Evolutionary conservation across 768 basidiomycete genomes (phyloP).

Genomic region (Mycena crocata): DNA sequence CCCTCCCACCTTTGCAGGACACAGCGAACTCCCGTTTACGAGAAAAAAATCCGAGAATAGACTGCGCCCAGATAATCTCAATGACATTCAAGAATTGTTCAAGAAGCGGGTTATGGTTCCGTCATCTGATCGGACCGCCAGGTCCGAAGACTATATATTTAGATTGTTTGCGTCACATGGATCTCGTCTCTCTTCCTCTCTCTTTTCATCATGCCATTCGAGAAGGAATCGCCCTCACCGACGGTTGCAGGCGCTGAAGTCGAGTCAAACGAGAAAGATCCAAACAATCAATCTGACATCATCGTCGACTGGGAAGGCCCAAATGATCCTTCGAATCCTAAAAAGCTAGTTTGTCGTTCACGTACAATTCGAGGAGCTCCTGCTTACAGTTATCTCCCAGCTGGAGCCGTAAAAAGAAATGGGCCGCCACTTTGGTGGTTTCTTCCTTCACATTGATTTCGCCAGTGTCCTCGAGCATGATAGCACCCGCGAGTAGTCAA

Average conservation of each 20-base stretch:
- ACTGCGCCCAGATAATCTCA: too few relatives aligned
- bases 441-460: constrained; percentile 77
- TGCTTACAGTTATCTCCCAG: constrained; percentile 43
- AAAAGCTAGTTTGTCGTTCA: constrained; percentile 62
- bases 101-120: too few relatives aligned
- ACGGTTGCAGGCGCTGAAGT: constrained; percentile 5
- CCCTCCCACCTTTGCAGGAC: too few relatives aligned
- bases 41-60: too few relatives aligned
- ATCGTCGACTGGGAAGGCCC: constrained; percentile 76
- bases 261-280: constrained; percentile 6
- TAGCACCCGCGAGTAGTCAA: constrained; percentile 70
- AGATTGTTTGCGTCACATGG: too few relatives aligned
- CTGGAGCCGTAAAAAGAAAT: constrained; percentile 70
- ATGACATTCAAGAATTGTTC: too few relatives aligned
- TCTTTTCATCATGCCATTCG: constrained; percentile 4
- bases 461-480: constrained; percentile 79
- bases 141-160: too few relatives aligned
- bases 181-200: too few relatives aligned
- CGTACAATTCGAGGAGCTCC: not conserved
- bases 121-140: too few relatives aligned
- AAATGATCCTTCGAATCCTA: constrained; percentile 67
- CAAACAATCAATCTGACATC: constrained; percentile 26
- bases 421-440: constrained; percentile 73
- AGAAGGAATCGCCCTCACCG: constrained; percentile 8
- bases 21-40: too few relatives aligned